Percentiles rank a stretch among this genome's conserved stretches.
These are phyloP conservation scores for Oryza longistaminata DNA, from an alignment of 176 grass and related monocot species.

Conservation along the genomic window DNA sequence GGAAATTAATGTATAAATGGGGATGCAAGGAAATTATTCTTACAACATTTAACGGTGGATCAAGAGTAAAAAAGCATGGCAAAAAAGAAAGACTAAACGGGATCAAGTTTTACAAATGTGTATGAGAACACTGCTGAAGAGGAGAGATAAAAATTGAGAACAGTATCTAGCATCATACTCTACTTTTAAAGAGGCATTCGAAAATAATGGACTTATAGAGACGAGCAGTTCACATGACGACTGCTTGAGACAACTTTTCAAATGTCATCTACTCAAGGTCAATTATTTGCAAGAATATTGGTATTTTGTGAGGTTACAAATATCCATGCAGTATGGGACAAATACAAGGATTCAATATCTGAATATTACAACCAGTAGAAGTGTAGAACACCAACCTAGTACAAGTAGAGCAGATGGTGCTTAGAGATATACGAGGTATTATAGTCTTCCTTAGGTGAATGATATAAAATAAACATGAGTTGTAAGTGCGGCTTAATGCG, in stretches of 20 bases:
- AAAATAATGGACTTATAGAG: background rate
- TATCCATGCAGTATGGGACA: background rate
- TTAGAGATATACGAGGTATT: too few species aligned
- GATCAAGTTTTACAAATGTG: too few species aligned
- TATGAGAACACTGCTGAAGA: too few species aligned
- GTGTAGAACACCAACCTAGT: accelerated
- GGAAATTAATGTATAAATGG: too few species aligned
- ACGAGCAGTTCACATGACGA: background rate
- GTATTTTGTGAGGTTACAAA: background rate
- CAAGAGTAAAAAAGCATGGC: too few species aligned
- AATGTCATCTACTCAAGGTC: too few species aligned
- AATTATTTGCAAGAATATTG: background rate
- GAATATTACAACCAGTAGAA: background rate
- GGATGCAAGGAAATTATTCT: too few species aligned
- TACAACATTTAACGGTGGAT: too few species aligned
- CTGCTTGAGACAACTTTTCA: background rate
- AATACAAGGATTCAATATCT: background rate
- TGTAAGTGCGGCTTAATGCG: too few species aligned
- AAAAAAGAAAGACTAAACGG: too few species aligned
- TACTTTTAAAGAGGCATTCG: background rate
- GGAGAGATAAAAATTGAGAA: background rate
- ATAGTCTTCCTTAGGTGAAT: too few species aligned
- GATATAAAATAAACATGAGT: too few species aligned
- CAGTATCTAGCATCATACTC: background rate
- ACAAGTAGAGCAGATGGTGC: background rate